These are phyloP conservation scores for Xylaria sp. DNA, from an alignment of 2,329 filamentous ascomycete species.

Conservation along the genomic window DNA sequence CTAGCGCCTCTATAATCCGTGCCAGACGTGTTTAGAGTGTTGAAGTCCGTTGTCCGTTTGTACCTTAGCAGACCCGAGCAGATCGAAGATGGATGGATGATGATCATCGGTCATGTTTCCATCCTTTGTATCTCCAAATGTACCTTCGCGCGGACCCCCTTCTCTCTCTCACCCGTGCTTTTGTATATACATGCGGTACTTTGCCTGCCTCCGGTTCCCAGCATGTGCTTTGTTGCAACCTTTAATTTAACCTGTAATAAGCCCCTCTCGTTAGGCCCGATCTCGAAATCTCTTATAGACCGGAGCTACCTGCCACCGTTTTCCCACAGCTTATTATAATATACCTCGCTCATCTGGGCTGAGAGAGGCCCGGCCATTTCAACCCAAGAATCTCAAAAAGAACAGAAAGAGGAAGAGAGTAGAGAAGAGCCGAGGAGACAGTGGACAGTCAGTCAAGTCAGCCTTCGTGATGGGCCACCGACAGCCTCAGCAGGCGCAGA, in stretches of 20 bases:
- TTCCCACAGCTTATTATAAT: not conserved
- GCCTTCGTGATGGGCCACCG: slow-evolving; percentile 20
- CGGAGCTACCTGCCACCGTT: not conserved
- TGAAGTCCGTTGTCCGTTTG: too few species aligned
- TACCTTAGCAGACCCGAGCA: too few species aligned
- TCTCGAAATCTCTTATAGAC: not conserved
- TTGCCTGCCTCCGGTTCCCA: too few species aligned
- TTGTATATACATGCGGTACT: too few species aligned
- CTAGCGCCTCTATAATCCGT: too few species aligned
- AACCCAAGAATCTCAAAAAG: not conserved
- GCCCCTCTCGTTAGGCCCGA: not conserved
- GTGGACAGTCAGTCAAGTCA: slow-evolving; percentile 19
- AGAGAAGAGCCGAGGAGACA: not conserved
- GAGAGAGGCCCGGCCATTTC: not conserved
- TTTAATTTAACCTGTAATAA: not conserved
- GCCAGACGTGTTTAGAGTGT: too few species aligned
- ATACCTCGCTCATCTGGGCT: not conserved
- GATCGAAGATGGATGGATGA: too few species aligned
- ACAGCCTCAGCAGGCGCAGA: slow-evolving; percentile 10
- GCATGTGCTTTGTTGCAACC: not conserved
- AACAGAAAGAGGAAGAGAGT: not conserved
- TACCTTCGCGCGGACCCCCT: too few species aligned
- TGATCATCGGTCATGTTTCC: too few species aligned
- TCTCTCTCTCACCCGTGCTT: too few species aligned
- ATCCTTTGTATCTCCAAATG: too few species aligned